These are phyloP conservation scores for Eimeria tenella DNA, from an alignment of 169 alveolate genomes.

Conservation along the genomic window DNA sequence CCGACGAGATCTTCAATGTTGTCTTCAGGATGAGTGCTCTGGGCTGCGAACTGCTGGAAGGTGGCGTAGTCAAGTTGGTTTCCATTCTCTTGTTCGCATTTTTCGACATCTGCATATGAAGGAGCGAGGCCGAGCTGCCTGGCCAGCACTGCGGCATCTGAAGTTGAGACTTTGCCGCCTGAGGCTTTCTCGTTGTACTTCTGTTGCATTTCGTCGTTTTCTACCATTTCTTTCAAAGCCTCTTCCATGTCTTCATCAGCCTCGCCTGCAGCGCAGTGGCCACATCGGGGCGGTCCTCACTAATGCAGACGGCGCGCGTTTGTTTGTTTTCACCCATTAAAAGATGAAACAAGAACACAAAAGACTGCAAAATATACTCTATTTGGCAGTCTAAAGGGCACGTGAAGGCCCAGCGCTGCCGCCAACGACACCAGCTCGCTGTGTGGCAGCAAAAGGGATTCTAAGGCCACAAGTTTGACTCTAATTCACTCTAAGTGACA, in stretches of 20 bases:
- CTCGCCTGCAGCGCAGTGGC: background rate
- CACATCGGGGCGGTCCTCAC: too few relatives aligned
- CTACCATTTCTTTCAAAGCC: constrained; percentile 84
- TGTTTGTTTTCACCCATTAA: too few relatives aligned
- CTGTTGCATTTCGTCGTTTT: constrained; percentile 79
- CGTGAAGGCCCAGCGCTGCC: too few relatives aligned
- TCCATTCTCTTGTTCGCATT: constrained; percentile 81
- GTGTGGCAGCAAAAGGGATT: too few relatives aligned
- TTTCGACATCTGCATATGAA: constrained; percentile 82
- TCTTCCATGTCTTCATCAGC: constrained; percentile 81
- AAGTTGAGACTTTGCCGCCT: constrained; percentile 74
- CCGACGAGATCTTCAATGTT: constrained; percentile 82
- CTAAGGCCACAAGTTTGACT: too few relatives aligned
- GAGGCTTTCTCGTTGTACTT: constrained; percentile 81
- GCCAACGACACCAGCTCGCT: too few relatives aligned
- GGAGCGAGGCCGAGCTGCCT: constrained; percentile 86
- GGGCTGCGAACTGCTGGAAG: constrained; percentile 82
- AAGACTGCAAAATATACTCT: too few relatives aligned
- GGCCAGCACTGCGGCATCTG: constrained; percentile 72
- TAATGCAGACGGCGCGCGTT: too few relatives aligned
- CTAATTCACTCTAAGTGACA: too few relatives aligned
- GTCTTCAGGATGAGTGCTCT: constrained; percentile 85
- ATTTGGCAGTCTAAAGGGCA: too few relatives aligned
- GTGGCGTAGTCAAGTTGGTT: constrained; percentile 81
- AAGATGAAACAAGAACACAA: too few relatives aligned